Conservation (phyloP, 139 green algal species). For the Ettlia oleoabundans region DNA sequence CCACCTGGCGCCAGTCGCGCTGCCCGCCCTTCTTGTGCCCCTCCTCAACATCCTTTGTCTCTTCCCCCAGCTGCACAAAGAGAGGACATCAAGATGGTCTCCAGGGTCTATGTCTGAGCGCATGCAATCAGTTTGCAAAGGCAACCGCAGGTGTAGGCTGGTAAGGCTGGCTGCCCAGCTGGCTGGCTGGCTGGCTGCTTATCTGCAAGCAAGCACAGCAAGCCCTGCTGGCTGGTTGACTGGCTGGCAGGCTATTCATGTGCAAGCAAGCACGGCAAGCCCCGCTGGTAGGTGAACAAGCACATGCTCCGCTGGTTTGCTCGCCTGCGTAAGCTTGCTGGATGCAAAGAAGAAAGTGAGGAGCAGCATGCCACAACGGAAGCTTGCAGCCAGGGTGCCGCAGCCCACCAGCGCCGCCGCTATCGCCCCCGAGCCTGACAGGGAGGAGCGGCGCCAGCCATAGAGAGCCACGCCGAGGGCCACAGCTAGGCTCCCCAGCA, state of each 20-base stretch:
- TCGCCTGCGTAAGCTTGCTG: constrained; percentile 69
- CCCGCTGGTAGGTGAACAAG: no score
- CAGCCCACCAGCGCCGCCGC: constrained; percentile 68
- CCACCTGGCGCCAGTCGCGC: constrained; percentile 83
- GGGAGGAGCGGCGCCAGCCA: constrained; percentile 31
- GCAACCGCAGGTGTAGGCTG: background rate
- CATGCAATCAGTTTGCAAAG: background rate
- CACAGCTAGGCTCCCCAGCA: constrained; percentile 34
- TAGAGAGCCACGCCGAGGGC: constrained; percentile 1
- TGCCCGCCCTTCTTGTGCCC: constrained; percentile 78
- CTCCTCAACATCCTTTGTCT: constrained; percentile 78
- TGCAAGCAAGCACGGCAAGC: no score
- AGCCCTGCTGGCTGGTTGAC: no score
- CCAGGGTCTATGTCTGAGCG: background rate
- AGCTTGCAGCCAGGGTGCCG: constrained; percentile 65
- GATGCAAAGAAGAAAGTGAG: constrained; percentile 84
- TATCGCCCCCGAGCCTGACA: constrained; percentile 38
- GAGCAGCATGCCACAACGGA: constrained; percentile 74
- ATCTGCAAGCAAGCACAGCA: no score
- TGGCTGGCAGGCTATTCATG: no score
- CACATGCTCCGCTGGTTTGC: no score
- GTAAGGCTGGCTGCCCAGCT: no score
- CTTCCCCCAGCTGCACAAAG: constrained; percentile 64
- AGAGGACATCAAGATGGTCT: background rate
- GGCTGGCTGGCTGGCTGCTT: no score